A percentile compares a stretch with the other conserved stretches of the same genome.
These are phyloP conservation scores for Dichomitus squalens DNA, from an alignment of 1,284 basidiomycete genomes.

Conservation along the genomic window DNA sequence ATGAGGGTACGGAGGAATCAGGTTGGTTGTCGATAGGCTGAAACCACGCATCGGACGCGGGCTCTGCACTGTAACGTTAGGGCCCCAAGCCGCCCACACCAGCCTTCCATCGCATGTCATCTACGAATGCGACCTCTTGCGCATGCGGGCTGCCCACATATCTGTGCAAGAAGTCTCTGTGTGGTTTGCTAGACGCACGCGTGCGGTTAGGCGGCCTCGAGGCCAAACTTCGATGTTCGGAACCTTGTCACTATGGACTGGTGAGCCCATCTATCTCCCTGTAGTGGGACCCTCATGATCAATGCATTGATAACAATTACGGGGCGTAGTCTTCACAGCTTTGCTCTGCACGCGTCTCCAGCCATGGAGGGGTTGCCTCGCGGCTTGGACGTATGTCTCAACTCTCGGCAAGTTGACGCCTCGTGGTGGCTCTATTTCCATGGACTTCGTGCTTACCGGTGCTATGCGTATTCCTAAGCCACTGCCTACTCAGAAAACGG, in stretches of 20 bases:
- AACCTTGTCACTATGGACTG: background rate
- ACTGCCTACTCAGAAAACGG: too few relatives aligned
- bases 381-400: too few relatives aligned
- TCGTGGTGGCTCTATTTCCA: background rate
- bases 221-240: background rate
- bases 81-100: background rate
- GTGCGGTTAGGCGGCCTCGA: background rate
- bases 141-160: background rate
- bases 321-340: background rate
- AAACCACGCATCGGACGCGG: background rate
- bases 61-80: background rate
- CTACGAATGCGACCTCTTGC: background rate
- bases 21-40: constrained; percentile 12
- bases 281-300: background rate
- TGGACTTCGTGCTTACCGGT: background rate
- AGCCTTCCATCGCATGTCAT: background rate
- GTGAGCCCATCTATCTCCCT: background rate
- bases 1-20: constrained; percentile 20
- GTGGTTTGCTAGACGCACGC: too few relatives aligned
- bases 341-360: too few relatives aligned
- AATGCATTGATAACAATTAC: background rate
- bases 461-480: background rate
- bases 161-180: background rate
- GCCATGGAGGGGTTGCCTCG: too few relatives aligned
- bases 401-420: background rate